Evolutionary conservation across 768 basidiomycete species (phyloP), one percentile per base, ranked within the genome.

Genomic region (Boletus eberwhitei): DNA sequence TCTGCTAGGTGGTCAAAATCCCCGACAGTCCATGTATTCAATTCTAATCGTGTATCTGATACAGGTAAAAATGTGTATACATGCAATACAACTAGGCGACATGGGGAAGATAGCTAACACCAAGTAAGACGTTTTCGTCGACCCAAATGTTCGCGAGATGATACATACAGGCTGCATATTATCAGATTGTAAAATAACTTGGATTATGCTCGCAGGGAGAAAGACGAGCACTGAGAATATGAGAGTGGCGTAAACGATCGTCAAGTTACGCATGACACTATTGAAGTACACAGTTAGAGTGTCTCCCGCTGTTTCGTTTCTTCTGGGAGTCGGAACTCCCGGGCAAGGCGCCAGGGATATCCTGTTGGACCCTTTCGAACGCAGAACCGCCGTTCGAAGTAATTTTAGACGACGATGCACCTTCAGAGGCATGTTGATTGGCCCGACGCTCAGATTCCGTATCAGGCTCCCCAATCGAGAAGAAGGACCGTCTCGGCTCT

Each of bases 401-500:
- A 22, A 56, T 58, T 55, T 39, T 65, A 37, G 63, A 58, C 1
- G 57, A 59, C 9, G 51, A 26, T 32, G 39, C 47, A 41, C 62
- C 57, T 52, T 73, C 74, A 9, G 65, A 34, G 11, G 52, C 22
- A 48, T 43, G 57, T 21, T 55, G 61, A 38, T 50, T 53, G 17
- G 48, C 12, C n/a, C 57, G 60, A 48, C 53, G 57, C 49, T n/a
- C 61, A 55, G 51, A 45, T 39, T 64, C 67, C 8, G 57, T 17
- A 34, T 72, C 69, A 8, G 68, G 64, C 37, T 73, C 71, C 19
- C 52, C 58, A n/a, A 64, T 60, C 24, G 72, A 66, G 48, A 74
- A 66, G 51, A 73, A 61, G 7, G 75, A 77, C 43, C 64, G 73
- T 35, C 67, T 69, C 17, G 69, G 59, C 37, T 69, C 81, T 48